A percentile compares a stretch with the other conserved stretches of the same genome.
Conservation (phyloP, 2,329 filamentous ascomycete species). For the Aspergillus sp. region DNA sequence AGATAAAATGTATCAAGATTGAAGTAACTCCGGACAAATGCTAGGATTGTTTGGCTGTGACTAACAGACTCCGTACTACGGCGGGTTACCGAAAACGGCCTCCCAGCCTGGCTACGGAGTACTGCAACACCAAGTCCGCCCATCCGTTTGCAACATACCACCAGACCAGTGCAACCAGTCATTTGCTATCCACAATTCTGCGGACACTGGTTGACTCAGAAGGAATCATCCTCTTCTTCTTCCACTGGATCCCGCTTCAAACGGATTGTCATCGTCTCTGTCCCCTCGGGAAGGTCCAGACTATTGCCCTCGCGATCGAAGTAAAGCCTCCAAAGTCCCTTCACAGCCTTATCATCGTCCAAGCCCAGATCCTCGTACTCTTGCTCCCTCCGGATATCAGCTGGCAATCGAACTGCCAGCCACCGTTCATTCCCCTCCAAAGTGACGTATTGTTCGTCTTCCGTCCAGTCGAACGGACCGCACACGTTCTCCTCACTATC, state of each 20-base stretch:
- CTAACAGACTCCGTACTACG: neutral
- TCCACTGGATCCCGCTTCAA: neutral
- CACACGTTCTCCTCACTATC: constrained; percentile 2
- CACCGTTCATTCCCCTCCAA: neutral
- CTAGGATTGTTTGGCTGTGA: too few relatives aligned
- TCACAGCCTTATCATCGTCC: neutral
- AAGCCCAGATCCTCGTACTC: neutral
- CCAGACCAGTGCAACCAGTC: too few relatives aligned
- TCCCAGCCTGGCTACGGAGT: neutral
- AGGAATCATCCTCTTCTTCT: neutral
- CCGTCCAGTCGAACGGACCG: constrained; percentile 1
- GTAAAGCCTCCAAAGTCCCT: constrained; percentile 2
- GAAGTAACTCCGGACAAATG: too few relatives aligned
- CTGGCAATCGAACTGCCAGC: constrained; percentile 6
- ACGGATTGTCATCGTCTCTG: neutral
- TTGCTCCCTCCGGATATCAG: neutral
- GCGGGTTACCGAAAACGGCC: neutral
- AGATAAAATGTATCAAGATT: neutral
- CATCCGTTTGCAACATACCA: neutral
- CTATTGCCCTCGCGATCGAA: constrained; percentile 6
- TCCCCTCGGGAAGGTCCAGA: neutral
- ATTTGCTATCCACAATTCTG: neutral
- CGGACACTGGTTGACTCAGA: neutral
- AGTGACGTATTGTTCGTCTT: constrained; percentile 1
- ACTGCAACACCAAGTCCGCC: neutral